Evolutionary conservation across 495 filamentous ascomycete genomes (phyloP).

Genomic region (Penicillium salamii): DNA sequence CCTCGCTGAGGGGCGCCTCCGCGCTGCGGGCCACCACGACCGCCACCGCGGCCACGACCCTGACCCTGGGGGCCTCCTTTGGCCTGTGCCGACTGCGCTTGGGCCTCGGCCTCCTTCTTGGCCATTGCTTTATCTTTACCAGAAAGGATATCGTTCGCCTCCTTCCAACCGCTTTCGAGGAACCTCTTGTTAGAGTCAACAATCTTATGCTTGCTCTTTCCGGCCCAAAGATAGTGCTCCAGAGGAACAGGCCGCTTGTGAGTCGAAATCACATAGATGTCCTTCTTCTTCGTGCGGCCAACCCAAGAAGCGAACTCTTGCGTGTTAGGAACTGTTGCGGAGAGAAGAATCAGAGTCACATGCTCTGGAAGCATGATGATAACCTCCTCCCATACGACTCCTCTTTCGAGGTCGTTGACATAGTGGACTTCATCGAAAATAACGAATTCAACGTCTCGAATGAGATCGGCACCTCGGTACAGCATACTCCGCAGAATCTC

Average conservation of each 20-base stretch:
- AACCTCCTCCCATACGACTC: constrained; percentile 98
- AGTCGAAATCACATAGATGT: constrained; percentile 98
- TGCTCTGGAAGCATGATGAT: constrained; percentile 99
- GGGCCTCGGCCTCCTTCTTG: constrained; percentile 47
- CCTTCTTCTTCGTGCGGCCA: constrained; percentile 94
- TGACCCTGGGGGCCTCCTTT: constrained; percentile 44
- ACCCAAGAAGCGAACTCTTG: constrained; percentile 99
- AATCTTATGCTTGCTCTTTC: constrained; percentile 89
- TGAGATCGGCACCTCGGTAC: constrained; percentile 92
- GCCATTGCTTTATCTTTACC: constrained; percentile 76
- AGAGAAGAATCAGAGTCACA: constrained; percentile 90
- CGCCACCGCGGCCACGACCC: constrained; percentile 26
- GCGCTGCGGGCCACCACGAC: constrained; percentile 36
- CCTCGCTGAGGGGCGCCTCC: constrained; percentile 52
- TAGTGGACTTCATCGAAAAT: constrained; percentile 99
- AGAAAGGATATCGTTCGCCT: constrained; percentile 78
- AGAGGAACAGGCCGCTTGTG: constrained; percentile 91
- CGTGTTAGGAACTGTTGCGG: constrained; percentile 95
- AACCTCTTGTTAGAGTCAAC: constrained; percentile 90
- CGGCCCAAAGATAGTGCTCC: constrained; percentile 94
- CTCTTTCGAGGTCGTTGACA: constrained; percentile 95
- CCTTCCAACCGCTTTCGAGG: constrained; percentile 88
- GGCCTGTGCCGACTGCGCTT: constrained; percentile 35
- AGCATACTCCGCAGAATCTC: constrained; percentile 98
- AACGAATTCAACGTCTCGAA: constrained; percentile 96